Percentiles rank a stretch among this genome's conserved stretches.
These are phyloP conservation scores for Spongiforma sp. DNA, from an alignment of 1,284 basidiomycete species.

Conservation along the genomic window DNA sequence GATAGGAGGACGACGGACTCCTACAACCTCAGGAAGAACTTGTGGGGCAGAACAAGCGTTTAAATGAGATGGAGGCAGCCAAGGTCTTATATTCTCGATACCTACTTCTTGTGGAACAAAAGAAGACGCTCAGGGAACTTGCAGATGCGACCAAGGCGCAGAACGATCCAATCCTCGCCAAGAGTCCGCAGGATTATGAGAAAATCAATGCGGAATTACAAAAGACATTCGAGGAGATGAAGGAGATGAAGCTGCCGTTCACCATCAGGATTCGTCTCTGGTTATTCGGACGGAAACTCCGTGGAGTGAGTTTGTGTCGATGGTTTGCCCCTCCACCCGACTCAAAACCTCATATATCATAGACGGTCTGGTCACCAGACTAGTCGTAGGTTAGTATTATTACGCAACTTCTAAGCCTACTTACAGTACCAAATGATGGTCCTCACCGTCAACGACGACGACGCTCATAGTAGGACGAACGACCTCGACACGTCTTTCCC, in stretches of 20 bases:
- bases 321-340: no score
- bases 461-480: slow-evolving; percentile 19
- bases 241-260: not conserved
- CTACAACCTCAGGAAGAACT: not conserved
- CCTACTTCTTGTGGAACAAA: not conserved
- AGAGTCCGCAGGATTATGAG: not conserved
- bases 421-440: no score
- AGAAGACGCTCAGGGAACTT: not conserved
- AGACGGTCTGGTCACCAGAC: no score
- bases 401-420: no score
- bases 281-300: not conserved
- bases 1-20: not conserved
- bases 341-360: no score
- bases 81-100: not conserved
- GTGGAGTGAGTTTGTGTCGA: slow-evolving; percentile 7
- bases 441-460: no score
- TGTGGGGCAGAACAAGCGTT: not conserved
- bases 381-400: no score
- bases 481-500: slow-evolving; percentile 8
- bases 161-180: not conserved
- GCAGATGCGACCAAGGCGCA: not conserved
- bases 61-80: not conserved
- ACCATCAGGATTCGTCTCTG: not conserved
- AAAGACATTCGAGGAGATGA: not conserved
- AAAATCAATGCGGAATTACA: not conserved